Evolutionary conservation across 345 rosid species (phyloP).

Genomic region (Pistacia vera): DNA sequence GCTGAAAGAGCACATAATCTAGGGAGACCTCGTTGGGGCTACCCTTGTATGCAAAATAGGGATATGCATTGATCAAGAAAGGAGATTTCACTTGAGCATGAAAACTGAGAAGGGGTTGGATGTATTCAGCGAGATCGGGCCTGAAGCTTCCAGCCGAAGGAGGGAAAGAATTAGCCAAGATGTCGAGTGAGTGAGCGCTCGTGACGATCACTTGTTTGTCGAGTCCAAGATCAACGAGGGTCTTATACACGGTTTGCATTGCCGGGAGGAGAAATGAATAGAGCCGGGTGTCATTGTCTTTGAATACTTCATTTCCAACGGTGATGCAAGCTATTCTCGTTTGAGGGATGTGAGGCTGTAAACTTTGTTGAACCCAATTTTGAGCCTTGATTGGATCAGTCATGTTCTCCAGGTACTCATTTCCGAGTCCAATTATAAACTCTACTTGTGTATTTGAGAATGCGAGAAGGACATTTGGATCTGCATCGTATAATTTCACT

Average conservation of each 20-base stretch:
- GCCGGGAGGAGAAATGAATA: conserved; percentile 68
- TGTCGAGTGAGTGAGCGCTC: conserved; percentile 64
- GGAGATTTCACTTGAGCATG: conserved; percentile 70
- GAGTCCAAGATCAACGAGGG: conserved; percentile 60
- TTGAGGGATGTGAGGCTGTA: conserved; percentile 58
- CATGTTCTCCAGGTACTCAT: conserved; percentile 59
- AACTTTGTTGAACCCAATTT: conserved; percentile 61
- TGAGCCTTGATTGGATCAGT: conserved; percentile 61
- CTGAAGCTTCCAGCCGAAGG: conserved; percentile 75
- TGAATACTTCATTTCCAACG: conserved; percentile 85
- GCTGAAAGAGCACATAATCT: conserved; percentile 79
- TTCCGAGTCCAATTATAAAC: conserved; percentile 76
- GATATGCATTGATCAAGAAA: conserved; percentile 86
- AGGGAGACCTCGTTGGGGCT: conserved; percentile 53
- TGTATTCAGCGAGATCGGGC: conserved; percentile 50
- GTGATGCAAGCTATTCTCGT: conserved; percentile 65
- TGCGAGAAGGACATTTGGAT: conserved; percentile 76
- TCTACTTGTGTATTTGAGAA: conserved; percentile 72
- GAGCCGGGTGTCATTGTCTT: conserved; percentile 35
- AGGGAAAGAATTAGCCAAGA: conserved; percentile 63
- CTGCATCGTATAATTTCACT: conserved; percentile 82
- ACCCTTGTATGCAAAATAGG: conserved; percentile 78
- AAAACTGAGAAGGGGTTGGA: conserved; percentile 50
- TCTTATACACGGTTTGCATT: conserved; percentile 56
- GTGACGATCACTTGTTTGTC: conserved; percentile 70